Evolutionary conservation across 23 red algal species (phyloP), one percentile per base, ranked within the genome.

Genomic region (Pyropia haitanensis): DNA sequence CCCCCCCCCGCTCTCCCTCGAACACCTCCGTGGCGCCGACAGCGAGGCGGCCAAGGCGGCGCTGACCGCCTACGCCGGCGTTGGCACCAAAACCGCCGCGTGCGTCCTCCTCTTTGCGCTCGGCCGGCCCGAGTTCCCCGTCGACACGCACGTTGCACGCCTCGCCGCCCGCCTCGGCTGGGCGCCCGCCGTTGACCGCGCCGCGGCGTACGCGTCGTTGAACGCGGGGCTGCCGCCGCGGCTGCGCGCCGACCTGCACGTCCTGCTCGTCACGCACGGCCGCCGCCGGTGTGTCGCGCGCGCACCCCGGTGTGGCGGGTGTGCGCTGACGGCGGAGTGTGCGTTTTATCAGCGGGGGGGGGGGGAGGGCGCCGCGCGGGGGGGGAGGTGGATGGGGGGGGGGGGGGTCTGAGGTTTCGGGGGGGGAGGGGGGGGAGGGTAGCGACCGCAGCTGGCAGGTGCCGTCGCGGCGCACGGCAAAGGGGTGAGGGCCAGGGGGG

Each of bases 61-160:
- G 19, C 65, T 95, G 20, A 78, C 70, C 49, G 22, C 30, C 8
- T 87, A 74, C 64, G 44, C 39, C 21, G 90, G 90, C 7, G 82
- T 95, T 0, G 90, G 90, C 12, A 75, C 72, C 3, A 95, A 95
- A 49, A 95, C 90, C 18, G 80, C 80, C 1, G 67, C 90, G 6
- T 95, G 90, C 53, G 90, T 95, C 27, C 56, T 77, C 1, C 68
- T 88, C 49, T 95, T 95, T 30, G 58, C 56, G 10, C 74, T 95
- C 30, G 30, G 56, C 27, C 60, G 82, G 15, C 44, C 49, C 26
- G 90, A 87, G 24, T 95, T 95, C 46, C 90, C 90, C 34, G 90
- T 87, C 27, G 81, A 83, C 58, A 88, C 82, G 3, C 90, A 95
- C 52, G 73, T 95, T 1, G 33, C 52, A 44, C 74, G 90, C 13